Evolutionary conservation across 1,284 basidiomycete genomes (phyloP).

Genomic region (Cryptococcus jaspeensis): DNA sequence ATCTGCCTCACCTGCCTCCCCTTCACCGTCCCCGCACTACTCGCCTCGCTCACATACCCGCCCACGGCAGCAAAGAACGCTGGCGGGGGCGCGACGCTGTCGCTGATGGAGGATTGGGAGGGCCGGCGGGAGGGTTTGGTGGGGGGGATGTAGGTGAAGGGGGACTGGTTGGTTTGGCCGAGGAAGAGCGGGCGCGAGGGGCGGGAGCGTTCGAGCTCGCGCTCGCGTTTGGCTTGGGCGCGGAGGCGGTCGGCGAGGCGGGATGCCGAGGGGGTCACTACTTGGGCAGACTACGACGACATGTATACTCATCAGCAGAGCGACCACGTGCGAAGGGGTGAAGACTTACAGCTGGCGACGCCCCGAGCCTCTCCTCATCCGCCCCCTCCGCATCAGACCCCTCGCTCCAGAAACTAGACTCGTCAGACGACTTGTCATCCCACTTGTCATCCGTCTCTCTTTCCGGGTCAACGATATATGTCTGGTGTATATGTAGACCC

Average conservation of each 20-base stretch:
- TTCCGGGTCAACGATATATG: too few relatives aligned
- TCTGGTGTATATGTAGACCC: too few relatives aligned
- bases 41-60: conserved; percentile 7
- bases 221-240: neutral
- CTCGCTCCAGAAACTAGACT: conserved; percentile 11
- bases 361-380: conserved; percentile 4
- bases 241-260: neutral
- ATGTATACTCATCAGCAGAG: neutral
- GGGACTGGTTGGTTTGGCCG: conserved; percentile 22
- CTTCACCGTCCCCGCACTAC: conserved; percentile 6
- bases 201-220: neutral
- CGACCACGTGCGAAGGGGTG: neutral
- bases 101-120: conserved; percentile 4
- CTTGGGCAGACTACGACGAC: neutral
- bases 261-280: neutral
- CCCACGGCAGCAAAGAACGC: neutral
- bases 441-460: conserved; percentile 4
- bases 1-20: too few relatives aligned
- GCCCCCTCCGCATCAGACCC: conserved; percentile 11
- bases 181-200: conserved; percentile 21
- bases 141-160: conserved; percentile 18
- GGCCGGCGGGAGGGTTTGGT: neutral
- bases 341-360: conserved; percentile 2
- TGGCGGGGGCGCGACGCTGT: neutral
- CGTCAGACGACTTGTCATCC: conserved; percentile 7